Conservation (phyloP, 441 rosid genomes). For the Melastoma candidum region DNA sequence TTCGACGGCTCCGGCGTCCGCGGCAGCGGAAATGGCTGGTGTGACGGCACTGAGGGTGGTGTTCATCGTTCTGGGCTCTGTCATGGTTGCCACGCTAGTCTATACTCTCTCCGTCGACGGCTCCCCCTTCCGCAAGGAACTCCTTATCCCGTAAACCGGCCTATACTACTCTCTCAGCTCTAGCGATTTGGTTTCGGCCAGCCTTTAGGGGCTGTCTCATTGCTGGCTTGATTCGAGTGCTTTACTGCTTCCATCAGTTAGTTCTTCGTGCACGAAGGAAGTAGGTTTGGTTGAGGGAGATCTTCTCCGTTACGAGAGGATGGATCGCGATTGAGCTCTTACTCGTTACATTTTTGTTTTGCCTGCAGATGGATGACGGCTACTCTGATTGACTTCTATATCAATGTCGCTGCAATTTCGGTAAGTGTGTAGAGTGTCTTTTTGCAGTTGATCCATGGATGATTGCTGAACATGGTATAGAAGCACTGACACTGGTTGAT, state of each 20-base stretch:
- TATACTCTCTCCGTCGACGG: slow-evolving; percentile 65
- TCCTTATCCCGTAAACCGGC: slow-evolving; percentile 58
- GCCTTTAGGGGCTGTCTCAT: no score
- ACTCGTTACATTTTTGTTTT: neutral
- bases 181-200: no score
- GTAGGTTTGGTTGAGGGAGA: no score
- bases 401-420: slow-evolving; percentile 46
- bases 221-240: no score
- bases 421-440: slow-evolving; percentile 31
- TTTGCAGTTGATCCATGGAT: neutral
- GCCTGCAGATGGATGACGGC: slow-evolving; percentile 72
- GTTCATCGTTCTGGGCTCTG: no score
- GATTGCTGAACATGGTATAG: neutral
- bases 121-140: slow-evolving; percentile 78
- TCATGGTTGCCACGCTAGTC: slow-evolving; percentile 54
- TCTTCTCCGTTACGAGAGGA: neutral
- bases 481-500: neutral
- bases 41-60: no score
- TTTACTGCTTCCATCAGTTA: no score
- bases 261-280: no score
- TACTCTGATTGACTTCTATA: slow-evolving; percentile 63
- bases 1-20: no score
- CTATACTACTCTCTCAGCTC: no score
- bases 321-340: neutral
- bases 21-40: no score